Evolutionary conservation across 2,329 filamentous ascomycete species (phyloP), one percentile per base, ranked within the genome.

Genomic region (Fusarium circinatum): DNA sequence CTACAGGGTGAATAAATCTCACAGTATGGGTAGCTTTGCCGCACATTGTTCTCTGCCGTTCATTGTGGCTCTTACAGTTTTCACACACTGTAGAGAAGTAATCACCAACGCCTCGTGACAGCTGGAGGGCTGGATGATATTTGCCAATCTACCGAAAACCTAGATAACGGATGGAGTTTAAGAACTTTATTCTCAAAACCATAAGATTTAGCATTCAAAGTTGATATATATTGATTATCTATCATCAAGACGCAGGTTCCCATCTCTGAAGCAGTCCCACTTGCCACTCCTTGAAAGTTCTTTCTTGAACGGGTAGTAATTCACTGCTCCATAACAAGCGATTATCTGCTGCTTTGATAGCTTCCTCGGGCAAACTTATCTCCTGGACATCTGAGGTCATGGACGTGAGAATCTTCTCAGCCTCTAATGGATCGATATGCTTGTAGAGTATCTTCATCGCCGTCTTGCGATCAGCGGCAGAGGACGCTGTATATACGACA

Each of bases 241-340:
- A 14, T 28, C 47, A 22, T 65, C 14, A 57, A 15, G 28, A 41
- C 36, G 44, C 58, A 34, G 70, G 55, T 24, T 71, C 73, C 83
- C 82, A 84, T 56, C 81, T 78, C 48, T 87, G 85, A 67, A 94
- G 78, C 24, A 94, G 79, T 5, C 90, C 91, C 10, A 94, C 90
- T 32, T 86, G 86, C 92, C 92, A 94, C n/a, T 87, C 88, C 78
- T 89, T 85, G 73, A 93, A 92, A 34, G 76, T 82, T 63, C 89
- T 85, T 67, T 91, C 89, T 14, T 83, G 83, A 1, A 74, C 78
- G 4, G 92, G 92, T 14, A 94, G 78, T 22, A 90, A 77, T 7
- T 70, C 47, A 41, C 85, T 88, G 72, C 87, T 90, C 13, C 77
- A 78, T 17, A 83, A 78, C 32, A 94, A 81, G 15, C 80, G 82